Evolutionary conservation across 345 rosid species (phyloP).

Genomic region (Draba incana): DNA sequence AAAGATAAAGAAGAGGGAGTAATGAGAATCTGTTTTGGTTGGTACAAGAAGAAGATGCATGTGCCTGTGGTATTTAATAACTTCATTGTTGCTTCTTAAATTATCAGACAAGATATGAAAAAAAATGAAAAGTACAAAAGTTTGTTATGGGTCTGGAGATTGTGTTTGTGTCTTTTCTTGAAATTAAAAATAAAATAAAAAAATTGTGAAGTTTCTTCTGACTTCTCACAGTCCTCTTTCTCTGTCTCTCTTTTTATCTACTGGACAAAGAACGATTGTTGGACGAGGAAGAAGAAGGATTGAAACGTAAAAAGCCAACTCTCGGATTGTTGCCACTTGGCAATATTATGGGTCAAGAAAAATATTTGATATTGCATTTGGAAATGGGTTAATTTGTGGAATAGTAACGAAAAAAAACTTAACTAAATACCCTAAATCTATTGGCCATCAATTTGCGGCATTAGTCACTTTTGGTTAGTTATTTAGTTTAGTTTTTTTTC

Average conservation of each 20-base stretch:
- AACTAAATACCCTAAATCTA: too few species aligned
- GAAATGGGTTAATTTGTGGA: too few species aligned
- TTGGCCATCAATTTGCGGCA: too few species aligned
- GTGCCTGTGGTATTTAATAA: constrained; percentile 23
- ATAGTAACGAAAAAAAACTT: too few species aligned
- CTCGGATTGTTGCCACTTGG: constrained; percentile 31
- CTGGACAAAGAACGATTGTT: not conserved
- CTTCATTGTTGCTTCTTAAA: constrained; percentile 27
- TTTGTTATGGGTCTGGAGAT: not conserved
- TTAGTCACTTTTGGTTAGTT: too few species aligned
- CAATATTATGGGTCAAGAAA: not conserved
- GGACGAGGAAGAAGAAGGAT: constrained; percentile 15
- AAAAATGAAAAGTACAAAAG: not conserved
- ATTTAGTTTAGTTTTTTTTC: too few species aligned
- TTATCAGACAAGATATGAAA: constrained; percentile 30
- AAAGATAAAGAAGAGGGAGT: constrained; percentile 24
- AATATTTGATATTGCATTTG: not conserved
- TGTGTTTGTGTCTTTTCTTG: not conserved
- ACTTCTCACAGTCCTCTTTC: constrained; percentile 3
- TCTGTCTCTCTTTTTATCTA: not conserved
- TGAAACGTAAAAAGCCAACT: constrained; percentile 17
- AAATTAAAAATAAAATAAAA: not conserved
- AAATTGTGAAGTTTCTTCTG: not conserved
- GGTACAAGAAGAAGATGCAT: constrained; percentile 25
- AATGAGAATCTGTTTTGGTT: constrained; percentile 38